Evolutionary conservation across 306 rosid genomes (phyloP), one percentile per base, ranked within the genome.

Genomic region (Lupinus albus): DNA sequence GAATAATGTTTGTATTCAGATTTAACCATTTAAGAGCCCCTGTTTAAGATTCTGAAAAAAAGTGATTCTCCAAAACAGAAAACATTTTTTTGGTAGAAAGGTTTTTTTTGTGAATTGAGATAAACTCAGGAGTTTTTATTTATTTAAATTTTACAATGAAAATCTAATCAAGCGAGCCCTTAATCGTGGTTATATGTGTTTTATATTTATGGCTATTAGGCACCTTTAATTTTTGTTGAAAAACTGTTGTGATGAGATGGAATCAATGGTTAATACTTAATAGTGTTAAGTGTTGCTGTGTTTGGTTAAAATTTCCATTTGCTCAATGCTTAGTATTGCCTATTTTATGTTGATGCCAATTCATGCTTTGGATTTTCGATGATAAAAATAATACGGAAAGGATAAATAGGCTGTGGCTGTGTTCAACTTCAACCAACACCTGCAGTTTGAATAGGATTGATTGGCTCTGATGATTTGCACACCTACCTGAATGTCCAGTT

Each of bases 381-480:
- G 49, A 38, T 39, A 6, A 20, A 4, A 17, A 39, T 14, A 21
- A 51, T 32, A 14, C 17, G 17, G 20, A 52, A 55, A 15, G 12
- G 13, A 36, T 13, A 8, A 10, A 4, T 30, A 1, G 41, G 16
- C 15, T 52, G 18, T 12, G 63, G n/a, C 14, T 63, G 20, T 51
- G 45, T 54, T 69, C 30, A 46, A 12, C 14, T 70, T 72, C 35
- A 8, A 58, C 12, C 47, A 51, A 28, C 70, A 51, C 35, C 8
- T 21, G 53, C 30, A 20, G 35, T 44, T 63, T 44, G 15, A 50
- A 41, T 32, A 10, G 6, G 33, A 50, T 15, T 45, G 32, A 36
- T 64, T 35, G 64, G 8, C 17, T 7, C 18, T 46, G 12, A 45
- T 44, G 65, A 32, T 70, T 46, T 35, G 21, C 50, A 6, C 7